A percentile compares a stretch with the other conserved stretches of the same genome.
Conservation (phyloP, 257 asterid species). For the Thymus quinquecostatus region DNA sequence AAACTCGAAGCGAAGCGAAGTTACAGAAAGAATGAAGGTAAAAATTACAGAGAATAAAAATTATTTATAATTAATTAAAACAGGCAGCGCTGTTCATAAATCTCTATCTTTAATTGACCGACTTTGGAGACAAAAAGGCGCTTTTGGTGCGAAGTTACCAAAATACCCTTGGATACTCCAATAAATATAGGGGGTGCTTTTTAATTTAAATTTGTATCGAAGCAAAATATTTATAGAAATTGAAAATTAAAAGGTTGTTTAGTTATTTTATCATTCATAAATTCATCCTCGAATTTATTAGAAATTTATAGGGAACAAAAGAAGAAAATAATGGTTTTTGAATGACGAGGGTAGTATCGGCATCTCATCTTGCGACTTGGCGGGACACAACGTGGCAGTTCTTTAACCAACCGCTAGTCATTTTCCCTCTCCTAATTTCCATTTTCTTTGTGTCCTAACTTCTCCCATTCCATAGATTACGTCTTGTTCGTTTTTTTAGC, state of each 20-base stretch:
- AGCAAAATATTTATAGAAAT: no score
- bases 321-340: not conserved
- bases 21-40: not conserved
- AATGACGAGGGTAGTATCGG: constrained; percentile 22
- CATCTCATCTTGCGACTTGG: constrained; percentile 27
- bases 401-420: constrained; percentile 31
- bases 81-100: not conserved
- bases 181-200: no score
- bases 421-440: constrained; percentile 2
- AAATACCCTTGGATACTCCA: constrained; percentile 18
- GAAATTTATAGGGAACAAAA: not conserved
- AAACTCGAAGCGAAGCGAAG: not conserved
- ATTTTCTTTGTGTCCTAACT: no score
- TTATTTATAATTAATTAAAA: not conserved
- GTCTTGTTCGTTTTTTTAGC: no score
- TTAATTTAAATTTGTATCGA: no score
- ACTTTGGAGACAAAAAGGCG: constrained; percentile 24
- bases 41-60: not conserved
- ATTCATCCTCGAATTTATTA: no score
- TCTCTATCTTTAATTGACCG: constrained; percentile 25
- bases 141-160: constrained; percentile 23
- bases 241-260: no score
- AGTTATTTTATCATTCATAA: no score
- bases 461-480: no score
- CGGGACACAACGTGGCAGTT: constrained; percentile 44